phyloP scores from a whole-genome alignment of 371 early-diverging fungal genomes.

The Rhizopus arrhizus region DNA sequence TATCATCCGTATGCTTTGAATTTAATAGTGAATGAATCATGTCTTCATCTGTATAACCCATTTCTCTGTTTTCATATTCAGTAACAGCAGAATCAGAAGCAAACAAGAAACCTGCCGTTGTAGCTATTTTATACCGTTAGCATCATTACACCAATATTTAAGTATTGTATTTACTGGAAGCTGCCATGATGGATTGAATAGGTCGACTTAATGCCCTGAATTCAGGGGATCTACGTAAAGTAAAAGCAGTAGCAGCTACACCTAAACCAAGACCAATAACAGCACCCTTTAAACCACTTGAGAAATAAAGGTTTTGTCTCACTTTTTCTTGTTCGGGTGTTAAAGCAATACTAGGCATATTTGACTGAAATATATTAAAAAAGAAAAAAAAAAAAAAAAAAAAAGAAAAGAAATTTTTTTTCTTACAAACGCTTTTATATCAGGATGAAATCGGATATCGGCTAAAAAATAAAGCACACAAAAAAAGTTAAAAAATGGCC shows the following conservation, averaged over 20 bases:
- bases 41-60: slow-evolving; percentile 51
- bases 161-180: slow-evolving; percentile 33
- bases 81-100: slow-evolving; percentile 44
- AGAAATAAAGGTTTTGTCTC: slow-evolving; percentile 24
- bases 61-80: slow-evolving; percentile 39
- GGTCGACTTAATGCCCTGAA: slow-evolving; percentile 46
- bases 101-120: slow-evolving; percentile 51
- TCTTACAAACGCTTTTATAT: not conserved
- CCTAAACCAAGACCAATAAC: slow-evolving; percentile 50
- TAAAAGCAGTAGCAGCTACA: slow-evolving; percentile 37
- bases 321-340: slow-evolving; percentile 40
- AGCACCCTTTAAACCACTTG: slow-evolving; percentile 48
- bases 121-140: slow-evolving; percentile 25
- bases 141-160: not conserved
- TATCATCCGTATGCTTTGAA: slow-evolving; percentile 7
- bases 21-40: slow-evolving; percentile 27
- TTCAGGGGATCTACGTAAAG: slow-evolving; percentile 41
- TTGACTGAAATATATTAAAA: slow-evolving; percentile 1
- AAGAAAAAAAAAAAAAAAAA: slow-evolving; percentile 8
- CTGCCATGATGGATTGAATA: slow-evolving; percentile 44
- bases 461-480: not conserved
- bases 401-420: not conserved
- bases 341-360: slow-evolving; percentile 15
- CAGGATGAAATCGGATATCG: slow-evolving; percentile 4
- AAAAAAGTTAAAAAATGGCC: slow-evolving; percentile 9